Evolutionary conservation across 2,329 filamentous ascomycete species (phyloP), one percentile per base, ranked within the genome.

Genomic region (Talaromyces amestolkiae): DNA sequence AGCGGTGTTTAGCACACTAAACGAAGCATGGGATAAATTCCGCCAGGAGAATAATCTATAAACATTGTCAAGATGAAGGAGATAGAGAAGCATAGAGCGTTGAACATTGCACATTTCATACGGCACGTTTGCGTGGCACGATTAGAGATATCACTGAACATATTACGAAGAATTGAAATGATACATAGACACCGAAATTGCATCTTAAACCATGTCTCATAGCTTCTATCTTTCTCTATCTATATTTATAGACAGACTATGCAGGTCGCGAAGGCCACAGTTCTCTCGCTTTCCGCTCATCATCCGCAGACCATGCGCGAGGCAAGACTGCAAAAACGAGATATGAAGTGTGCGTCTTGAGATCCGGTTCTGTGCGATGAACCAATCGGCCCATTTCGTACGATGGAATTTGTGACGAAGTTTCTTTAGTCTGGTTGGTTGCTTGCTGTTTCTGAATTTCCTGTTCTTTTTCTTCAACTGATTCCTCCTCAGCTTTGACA

Each of bases 281-380:
- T 61, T 84, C 82, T 69, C 85, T 79, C 60, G 89, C 88, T 35
- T 84, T 84, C 37, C 84, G 85, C 78, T 99, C 95, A 69, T 97
- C 92, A 67, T 90, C 91, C 41, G 87, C 89, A 0, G 83, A 89
- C 95, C 95, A 99, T 68, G 91, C 89, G 51, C 88, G 84, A n/a
- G 95, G 94, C 67, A 99, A 79, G 3, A 95, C 82, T 0, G 95
- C 95, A 80, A 99, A 99, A 4, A 96, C 91, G 4, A 99, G 85
- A 76, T 99, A 99, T n/a, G 91, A 95, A 0, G 95, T 99, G 78
- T 99, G 95, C 8, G 91, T 95, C 84, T 97, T 97, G 67, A 98
- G 81, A 73, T 99, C 95, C 0, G 88, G 82, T 79, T 99, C 95
- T 0, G 91, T 88, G 27, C 92, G 86, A 72, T 96, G 92, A 35